These are phyloP conservation scores for Trypanosoma brucei DNA, from an alignment of 208 protist species.

Conservation along the genomic window DNA sequence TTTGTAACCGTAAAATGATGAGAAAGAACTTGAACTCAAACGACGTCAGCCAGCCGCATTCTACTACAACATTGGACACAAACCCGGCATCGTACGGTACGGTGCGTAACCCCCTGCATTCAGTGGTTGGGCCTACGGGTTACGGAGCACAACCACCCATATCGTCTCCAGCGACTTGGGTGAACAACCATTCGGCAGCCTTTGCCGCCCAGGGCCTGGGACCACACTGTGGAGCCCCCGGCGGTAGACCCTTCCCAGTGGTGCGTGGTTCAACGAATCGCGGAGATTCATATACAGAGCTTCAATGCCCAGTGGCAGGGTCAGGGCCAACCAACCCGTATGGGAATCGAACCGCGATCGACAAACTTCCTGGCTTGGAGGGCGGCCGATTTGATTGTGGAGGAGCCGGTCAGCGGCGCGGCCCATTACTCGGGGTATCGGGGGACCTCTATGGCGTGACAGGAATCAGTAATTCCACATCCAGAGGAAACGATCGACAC, in stretches of 20 bases:
- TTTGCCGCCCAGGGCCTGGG: not conserved
- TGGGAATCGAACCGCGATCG: not conserved
- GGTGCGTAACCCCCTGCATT: not conserved
- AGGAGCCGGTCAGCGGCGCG: not conserved
- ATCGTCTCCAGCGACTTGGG: not conserved
- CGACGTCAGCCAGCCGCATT: not conserved
- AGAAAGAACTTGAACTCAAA: not conserved
- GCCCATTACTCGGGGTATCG: not conserved
- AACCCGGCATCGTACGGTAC: not conserved
- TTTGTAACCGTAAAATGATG: not conserved
- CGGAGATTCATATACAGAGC: not conserved
- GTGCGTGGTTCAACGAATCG: not conserved
- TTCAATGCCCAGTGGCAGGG: not conserved
- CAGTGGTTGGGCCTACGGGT: not conserved
- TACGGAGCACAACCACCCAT: not conserved
- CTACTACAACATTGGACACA: not conserved
- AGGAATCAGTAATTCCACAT: conserved; percentile 23
- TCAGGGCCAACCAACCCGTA: not conserved
- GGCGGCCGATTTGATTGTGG: not conserved
- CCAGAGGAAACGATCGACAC: conserved; percentile 12
- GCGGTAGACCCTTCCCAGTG: too few species aligned
- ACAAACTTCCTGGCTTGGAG: not conserved
- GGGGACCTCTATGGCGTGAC: conserved; percentile 25
- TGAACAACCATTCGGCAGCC: not conserved
- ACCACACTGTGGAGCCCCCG: not conserved